Conservation (phyloP, 441 rosid species). For the Jatropha podagrica region DNA sequence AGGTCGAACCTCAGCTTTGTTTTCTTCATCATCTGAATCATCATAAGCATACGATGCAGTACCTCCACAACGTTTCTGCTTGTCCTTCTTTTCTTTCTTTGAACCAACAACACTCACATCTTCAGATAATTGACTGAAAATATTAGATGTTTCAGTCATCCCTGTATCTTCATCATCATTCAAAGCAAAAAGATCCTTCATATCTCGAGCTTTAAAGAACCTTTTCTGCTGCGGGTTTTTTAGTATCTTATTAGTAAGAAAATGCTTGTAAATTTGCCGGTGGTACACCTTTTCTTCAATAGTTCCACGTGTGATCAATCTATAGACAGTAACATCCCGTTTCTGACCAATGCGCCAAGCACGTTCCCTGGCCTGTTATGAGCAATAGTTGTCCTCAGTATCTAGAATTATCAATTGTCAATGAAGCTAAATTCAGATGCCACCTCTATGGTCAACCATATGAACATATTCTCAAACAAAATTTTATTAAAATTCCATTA, state of each 20-base stretch:
- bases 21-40: constrained; percentile 29
- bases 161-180: constrained; percentile 68
- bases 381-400: constrained; percentile 20
- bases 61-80: constrained; percentile 23
- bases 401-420: constrained; percentile 5
- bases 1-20: constrained; percentile 30
- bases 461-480: neutral
- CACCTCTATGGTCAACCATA: neutral
- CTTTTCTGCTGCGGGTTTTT: constrained; percentile 96
- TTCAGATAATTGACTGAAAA: constrained; percentile 77
- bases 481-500: neutral
- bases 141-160: constrained; percentile 81
- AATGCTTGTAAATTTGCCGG: constrained; percentile 96
- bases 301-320: constrained; percentile 91
- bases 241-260: constrained; percentile 88
- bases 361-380: constrained; percentile 92
- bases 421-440: constrained; percentile 5
- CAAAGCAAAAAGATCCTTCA: constrained; percentile 85
- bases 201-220: constrained; percentile 94
- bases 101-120: constrained; percentile 65
- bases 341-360: constrained; percentile 99
- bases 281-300: constrained; percentile 99
- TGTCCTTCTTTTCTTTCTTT: constrained; percentile 37
- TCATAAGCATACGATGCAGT: constrained; percentile 29
- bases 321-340: constrained; percentile 82